Base-by-base conservation (phyloP, 2,329 filamentous ascomycete species). In the Sporothrix brasiliensis region DNA sequence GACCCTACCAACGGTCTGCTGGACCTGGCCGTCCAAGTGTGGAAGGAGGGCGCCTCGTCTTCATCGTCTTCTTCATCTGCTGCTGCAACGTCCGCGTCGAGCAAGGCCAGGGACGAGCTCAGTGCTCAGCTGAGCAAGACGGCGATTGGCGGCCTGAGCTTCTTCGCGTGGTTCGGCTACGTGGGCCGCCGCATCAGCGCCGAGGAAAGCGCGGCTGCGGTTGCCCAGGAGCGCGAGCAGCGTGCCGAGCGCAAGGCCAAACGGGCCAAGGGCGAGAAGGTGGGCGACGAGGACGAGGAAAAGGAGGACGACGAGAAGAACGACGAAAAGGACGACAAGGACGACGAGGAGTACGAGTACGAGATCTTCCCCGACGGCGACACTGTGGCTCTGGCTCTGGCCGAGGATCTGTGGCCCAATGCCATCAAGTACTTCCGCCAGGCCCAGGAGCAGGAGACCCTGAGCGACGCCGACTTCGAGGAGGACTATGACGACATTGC, bases 291-390 rank as follows among this genome's bases (percentile, higher is more conserved):
- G 27, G 68, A 65, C 74, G 82, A 79, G 82, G 76, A 79, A 79
- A 67, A 80, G 21, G 16, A 54, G 81, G 75, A 81, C 81, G 60
- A 24, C 24, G 39, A 52, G 21, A 47, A 61, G 11, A 61, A 68
- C 3, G 56, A 30, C 4, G 69, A 63, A 74, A 82, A 79, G 27
- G 86, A 85, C 70, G 86, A 88, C 77, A 80, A 85, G 70, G 81
- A 77, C 16, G 72, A 78, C 2, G 80, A 82, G 2, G 83, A 81
- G 74, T 86, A 89, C 72, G 88, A 89, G 69, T 85, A 90, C 63
- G 94, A 97, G 80, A 90, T 97, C 75, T 97, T 95, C 84, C 91
- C 92, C n/a, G 88, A 89, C 56, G 94, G 92, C 27, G 93, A 96
- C 75, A 91, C 94, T 73, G 80, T 98, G 63, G 94, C 93, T 52